phyloP scores from a whole-genome alignment of 202 grass and related monocot species.

The Setaria viridis region DNA sequence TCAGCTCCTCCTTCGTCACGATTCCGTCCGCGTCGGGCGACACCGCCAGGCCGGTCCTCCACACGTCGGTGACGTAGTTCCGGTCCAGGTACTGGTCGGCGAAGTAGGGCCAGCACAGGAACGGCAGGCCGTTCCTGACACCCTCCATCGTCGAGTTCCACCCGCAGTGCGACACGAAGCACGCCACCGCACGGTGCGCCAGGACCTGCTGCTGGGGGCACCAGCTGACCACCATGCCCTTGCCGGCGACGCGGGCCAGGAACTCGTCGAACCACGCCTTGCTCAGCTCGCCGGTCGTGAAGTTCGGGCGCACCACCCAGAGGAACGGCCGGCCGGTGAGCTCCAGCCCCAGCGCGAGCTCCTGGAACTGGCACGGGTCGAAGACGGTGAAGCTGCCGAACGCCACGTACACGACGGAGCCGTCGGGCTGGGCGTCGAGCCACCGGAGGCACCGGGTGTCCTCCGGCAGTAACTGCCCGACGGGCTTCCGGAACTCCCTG shows the following conservation, averaged over 20 bases:
- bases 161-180: conserved; percentile 69
- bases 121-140: conserved; percentile 51
- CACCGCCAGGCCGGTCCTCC: conserved; percentile 55
- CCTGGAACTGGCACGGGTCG: conserved; percentile 47
- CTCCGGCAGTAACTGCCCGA: conserved; percentile 55
- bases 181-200: conserved; percentile 54
- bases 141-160: conserved; percentile 69
- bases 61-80: conserved; percentile 56
- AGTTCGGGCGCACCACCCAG: conserved; percentile 42
- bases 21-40: conserved; percentile 31
- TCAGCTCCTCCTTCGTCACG: conserved; percentile 38
- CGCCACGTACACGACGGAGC: conserved; percentile 64
- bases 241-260: conserved; percentile 13
- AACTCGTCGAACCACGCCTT: conserved; percentile 46
- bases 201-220: conserved; percentile 58
- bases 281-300: conserved; percentile 6
- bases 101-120: conserved; percentile 71
- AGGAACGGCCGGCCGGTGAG: conserved; percentile 41
- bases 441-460: conserved; percentile 50
- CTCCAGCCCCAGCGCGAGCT: conserved; percentile 48
- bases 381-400: conserved; percentile 61
- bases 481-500: conserved; percentile 8
- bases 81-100: conserved; percentile 46
- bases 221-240: conserved; percentile 52
- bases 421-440: conserved; percentile 51